A percentile compares a stretch with the other conserved stretches of the same genome.
These are phyloP conservation scores for Domatiomyces catenatus DNA, from an alignment of 2,329 filamentous ascomycete genomes.

Conservation along the genomic window DNA sequence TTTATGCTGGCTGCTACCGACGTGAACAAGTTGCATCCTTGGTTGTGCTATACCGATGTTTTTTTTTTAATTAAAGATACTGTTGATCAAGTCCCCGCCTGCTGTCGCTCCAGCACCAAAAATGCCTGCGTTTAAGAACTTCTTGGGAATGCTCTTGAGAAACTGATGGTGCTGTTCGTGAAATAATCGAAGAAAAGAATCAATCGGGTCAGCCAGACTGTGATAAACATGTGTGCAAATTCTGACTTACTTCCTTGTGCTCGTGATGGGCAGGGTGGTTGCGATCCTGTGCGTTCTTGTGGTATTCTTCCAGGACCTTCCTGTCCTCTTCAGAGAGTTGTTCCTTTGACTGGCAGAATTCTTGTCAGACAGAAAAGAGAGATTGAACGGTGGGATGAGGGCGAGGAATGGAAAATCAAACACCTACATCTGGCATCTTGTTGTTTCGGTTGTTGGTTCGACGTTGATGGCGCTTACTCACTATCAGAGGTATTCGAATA, in stretches of 20 bases:
- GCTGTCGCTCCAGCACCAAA: constrained; percentile 1
- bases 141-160: neutral
- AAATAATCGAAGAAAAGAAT: too few species aligned
- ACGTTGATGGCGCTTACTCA: neutral
- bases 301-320: neutral
- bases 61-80: neutral
- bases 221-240: too few species aligned
- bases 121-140: neutral
- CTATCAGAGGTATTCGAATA: too few species aligned
- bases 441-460: neutral
- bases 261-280: neutral
- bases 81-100: neutral
- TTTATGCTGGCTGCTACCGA: neutral
- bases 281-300: neutral
- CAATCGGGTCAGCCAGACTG: neutral
- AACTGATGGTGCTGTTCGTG: neutral
- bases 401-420: neutral
- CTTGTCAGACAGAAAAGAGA: neutral
- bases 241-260: constrained; percentile 1
- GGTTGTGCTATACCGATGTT: neutral
- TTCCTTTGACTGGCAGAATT: neutral
- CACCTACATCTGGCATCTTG: neutral
- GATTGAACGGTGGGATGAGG: neutral
- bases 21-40: too few species aligned
- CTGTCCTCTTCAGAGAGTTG: neutral